Base-by-base conservation (phyloP, 768 basidiomycete genomes). In the Tricholoma sp. region DNA sequence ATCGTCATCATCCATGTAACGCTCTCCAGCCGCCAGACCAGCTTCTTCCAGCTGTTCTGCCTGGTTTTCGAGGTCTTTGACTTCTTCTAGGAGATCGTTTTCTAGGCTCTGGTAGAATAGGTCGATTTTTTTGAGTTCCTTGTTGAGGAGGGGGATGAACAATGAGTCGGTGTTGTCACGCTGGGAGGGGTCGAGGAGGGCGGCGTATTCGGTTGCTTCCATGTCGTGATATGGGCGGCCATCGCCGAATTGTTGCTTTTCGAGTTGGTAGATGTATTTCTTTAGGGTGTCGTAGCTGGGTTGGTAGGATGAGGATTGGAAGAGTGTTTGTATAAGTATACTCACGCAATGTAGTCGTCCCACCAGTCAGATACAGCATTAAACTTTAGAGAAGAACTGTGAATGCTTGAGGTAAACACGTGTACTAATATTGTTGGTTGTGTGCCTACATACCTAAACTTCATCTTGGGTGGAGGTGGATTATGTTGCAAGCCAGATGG, bases 321-420 rank as follows among this genome's bases (percentile, higher is more conserved):
- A 47, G 3, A 31, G 39, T 37, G 8, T n/a, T 21, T 27, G 24
- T 27, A 5, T 7, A 50, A 24, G 43, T 49, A 11, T 52, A 81
- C 89, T 59, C 64, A 93, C 85, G 88, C 83, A 46, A 95, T 91
- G 68, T 95, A 95, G 51, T 93, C 87, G 59, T 92, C 89, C 86
- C 88, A 90, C 92, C 92, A 94, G 52, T 95, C 92, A 0, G 91
- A 78, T 22, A 94, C 88, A 2, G 91, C 89, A 63, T 95, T 95
- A 73, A 94, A 94, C 70, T 92, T 91, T 66, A 94, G 80, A 8
- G 91, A 89, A 31, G 89, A 89, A 64, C 89, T 91, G 55, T 0
- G 56, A 7, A 32, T 22, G 1, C n/a, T 32, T 58, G 34, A 50
- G 31, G 34, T 16, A 39, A 46, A 47, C 16, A 37, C 16, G 31